phyloP scores from a whole-genome alignment of 345 rosid genomes.

The Eucalyptus marginata region DNA sequence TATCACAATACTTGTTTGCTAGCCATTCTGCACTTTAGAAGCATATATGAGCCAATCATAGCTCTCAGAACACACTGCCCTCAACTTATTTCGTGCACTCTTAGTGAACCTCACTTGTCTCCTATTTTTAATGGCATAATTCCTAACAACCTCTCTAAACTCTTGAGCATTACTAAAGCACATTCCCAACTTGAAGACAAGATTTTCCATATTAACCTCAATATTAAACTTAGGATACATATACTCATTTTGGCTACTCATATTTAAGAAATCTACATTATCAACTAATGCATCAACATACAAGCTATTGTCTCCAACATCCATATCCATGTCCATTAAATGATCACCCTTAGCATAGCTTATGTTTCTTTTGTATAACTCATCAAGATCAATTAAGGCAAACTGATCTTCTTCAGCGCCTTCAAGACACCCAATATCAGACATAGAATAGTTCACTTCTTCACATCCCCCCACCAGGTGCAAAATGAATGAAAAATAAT shows the following conservation, averaged over 20 bases:
- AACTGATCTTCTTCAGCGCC: neutral
- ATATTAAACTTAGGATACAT: neutral
- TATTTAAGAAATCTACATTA: neutral
- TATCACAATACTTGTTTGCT: neutral
- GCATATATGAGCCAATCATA: neutral
- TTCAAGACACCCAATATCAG: neutral
- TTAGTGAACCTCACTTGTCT: neutral
- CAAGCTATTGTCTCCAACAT: neutral
- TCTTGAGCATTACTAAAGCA: neutral
- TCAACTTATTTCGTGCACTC: neutral
- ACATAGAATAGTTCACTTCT: neutral
- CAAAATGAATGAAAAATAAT: neutral
- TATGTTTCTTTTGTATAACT: neutral
- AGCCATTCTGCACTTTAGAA: neutral
- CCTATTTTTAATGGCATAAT: neutral
- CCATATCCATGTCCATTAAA: neutral
- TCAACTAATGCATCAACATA: neutral
- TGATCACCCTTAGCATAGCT: neutral
- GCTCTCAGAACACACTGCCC: rapidly evolving
- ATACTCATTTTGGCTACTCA: neutral
- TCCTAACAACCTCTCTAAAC: neutral
- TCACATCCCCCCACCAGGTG: neutral
- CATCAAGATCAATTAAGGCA: neutral
- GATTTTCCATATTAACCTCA: neutral
- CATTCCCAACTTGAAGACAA: neutral